These are phyloP conservation scores for Chondrostereum purpureum DNA, from an alignment of 1,284 basidiomycete genomes.

Conservation along the genomic window DNA sequence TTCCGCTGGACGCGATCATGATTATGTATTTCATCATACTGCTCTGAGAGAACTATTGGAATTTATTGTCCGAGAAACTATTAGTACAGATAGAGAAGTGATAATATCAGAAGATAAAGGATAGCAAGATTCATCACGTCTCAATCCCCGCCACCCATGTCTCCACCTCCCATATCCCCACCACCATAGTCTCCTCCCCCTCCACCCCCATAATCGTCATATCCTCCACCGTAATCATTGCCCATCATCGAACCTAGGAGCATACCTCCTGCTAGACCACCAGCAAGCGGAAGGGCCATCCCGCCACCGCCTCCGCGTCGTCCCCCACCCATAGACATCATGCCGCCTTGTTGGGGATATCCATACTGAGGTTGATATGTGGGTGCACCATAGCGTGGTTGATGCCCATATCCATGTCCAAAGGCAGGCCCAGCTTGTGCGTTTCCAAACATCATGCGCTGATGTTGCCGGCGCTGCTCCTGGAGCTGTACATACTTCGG, in stretches of 20 bases:
- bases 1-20: too few relatives aligned
- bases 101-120: too few relatives aligned
- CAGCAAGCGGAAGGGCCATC: slow-evolving; percentile 44
- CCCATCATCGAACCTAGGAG: neutral
- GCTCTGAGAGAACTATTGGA: too few relatives aligned
- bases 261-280: slow-evolving; percentile 39
- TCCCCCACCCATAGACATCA: slow-evolving; percentile 16
- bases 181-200: slow-evolving; percentile 13
- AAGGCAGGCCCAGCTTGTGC: slow-evolving; percentile 6
- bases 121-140: too few relatives aligned
- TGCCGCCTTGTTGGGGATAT: slow-evolving; percentile 10
- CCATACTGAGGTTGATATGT: slow-evolving; percentile 13
- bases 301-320: slow-evolving; percentile 29
- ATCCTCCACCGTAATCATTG: neutral
- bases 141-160: too few relatives aligned
- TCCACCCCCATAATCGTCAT: slow-evolving; percentile 4
- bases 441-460: slow-evolving; percentile 14
- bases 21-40: too few relatives aligned
- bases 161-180: slow-evolving; percentile 18
- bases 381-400: slow-evolving; percentile 17
- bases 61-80: too few relatives aligned
- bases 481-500: slow-evolving; percentile 15
- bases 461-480: slow-evolving; percentile 26
- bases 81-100: too few relatives aligned
- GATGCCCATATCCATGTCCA: slow-evolving; percentile 12